Evolutionary conservation across 2,329 filamentous ascomycete species (phyloP).

Genomic region (Colletotrichum sp.): DNA sequence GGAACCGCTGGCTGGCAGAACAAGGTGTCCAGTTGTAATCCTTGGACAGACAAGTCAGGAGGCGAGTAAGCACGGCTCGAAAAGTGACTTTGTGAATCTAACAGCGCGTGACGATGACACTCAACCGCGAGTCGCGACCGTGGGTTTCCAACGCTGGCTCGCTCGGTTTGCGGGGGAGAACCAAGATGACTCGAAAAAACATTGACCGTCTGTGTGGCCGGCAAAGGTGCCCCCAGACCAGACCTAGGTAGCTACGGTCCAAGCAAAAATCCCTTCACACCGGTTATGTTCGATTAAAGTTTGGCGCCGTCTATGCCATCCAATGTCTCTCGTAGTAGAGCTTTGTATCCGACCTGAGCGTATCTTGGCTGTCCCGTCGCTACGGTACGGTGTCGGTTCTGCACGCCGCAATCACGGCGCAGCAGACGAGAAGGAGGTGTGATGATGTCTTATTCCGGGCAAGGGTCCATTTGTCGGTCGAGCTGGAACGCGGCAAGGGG

Average conservation of each 20-base stretch:
- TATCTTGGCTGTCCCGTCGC: not conserved
- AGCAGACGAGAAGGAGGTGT: not conserved
- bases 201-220: not conserved
- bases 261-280: constrained; percentile 5
- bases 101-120: not conserved
- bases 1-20: not conserved
- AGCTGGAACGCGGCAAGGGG: constrained; percentile 3
- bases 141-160: not conserved
- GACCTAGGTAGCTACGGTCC: not conserved
- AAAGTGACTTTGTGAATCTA: not conserved
- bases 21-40: not conserved
- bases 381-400: not conserved
- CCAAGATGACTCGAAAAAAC: not conserved
- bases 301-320: constrained; percentile 11
- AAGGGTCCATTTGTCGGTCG: not conserved
- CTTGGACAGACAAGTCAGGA: not conserved
- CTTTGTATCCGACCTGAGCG: not conserved
- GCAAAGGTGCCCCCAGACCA: not conserved
- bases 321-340: not conserved
- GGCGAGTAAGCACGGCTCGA: not conserved
- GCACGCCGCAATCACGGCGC: not conserved
- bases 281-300: constrained; percentile 18
- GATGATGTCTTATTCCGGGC: not conserved
- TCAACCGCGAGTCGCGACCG: not conserved
- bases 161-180: not conserved